A percentile compares a stretch with the other conserved stretches of the same genome.
These are phyloP conservation scores for Apiotrichum mycotoxinovorans DNA, from an alignment of 1,284 basidiomycete species.

Conservation along the genomic window DNA sequence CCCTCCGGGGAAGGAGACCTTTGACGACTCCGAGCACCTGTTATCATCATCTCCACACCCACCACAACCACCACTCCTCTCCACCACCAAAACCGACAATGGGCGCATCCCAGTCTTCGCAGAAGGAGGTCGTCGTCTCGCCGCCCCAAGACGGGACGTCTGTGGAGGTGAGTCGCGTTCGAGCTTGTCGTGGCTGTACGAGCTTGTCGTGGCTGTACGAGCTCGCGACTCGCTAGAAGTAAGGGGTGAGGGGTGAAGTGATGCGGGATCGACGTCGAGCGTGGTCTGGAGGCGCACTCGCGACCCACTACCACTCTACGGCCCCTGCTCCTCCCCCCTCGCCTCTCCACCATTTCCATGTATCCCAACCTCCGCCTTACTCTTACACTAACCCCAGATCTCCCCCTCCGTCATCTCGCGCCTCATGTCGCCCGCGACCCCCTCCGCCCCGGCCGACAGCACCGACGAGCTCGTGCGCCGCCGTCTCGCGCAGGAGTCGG, in stretches of 20 bases:
- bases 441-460: slow-evolving; percentile 12
- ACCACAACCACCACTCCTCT: no score
- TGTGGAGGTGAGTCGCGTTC: slow-evolving; percentile 40
- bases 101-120: slow-evolving; percentile 42
- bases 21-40: no score
- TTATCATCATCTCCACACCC: not conserved
- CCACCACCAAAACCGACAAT: slow-evolving; percentile 17
- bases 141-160: slow-evolving; percentile 39
- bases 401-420: slow-evolving; percentile 44
- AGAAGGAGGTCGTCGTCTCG: slow-evolving; percentile 44
- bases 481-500: slow-evolving; percentile 44
- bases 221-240: no score
- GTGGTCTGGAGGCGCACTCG: no score
- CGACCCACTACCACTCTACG: no score
- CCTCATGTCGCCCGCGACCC: slow-evolving; percentile 27
- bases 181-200: no score
- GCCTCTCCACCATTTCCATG: not conserved
- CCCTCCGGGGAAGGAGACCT: no score
- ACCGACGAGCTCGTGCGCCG: slow-evolving; percentile 45
- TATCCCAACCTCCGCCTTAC: not conserved
- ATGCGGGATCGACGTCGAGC: no score
- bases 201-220: no score
- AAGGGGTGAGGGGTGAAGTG: no score
- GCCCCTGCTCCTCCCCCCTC: not conserved
- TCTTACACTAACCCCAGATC: slow-evolving; percentile 32